Evolutionary conservation across 495 filamentous ascomycete genomes (phyloP), one percentile per base, ranked within the genome.

Genomic region (Extremus antarcticus): DNA sequence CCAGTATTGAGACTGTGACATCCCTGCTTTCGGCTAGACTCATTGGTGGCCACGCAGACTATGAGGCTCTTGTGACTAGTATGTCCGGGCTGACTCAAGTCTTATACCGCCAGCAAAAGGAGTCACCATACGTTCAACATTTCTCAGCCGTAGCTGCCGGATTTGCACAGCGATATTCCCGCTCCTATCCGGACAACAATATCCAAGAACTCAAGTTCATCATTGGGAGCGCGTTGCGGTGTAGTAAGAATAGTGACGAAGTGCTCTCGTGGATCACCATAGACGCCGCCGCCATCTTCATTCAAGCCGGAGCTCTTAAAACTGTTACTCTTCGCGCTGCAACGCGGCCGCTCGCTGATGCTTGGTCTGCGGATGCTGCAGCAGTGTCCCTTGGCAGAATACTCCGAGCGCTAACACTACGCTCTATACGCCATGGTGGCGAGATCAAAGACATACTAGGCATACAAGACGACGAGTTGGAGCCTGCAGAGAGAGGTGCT

Each of bases 401-500:
- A 13, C 17, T 61, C 9, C 54, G 49, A 10, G 25, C 45, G n/a
- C 25, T 54, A 1, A 17, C 39, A 0, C 19, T 53, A 8, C 32
- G 25, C 16, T 7, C n/a, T 32, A 10, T 50, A 52, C 24, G 48
- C n/a, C 4, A 4, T 17, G 35, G 11, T 45, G 41, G 41, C n/a
- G 16, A 45, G 8, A 45, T 45, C 45, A 19, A 49, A 16, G 7
- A 24, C 3, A 21, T 13, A 21, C 17, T 29, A n/a, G 52, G 73
- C 25, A 78, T 77, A 52, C 75, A 82, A 45, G 66, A 74, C 16
- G 52, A 66, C 3, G 53, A 59, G 1, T 62, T 80, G 21, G 39
- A 58, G 2, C 16, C 56, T 16, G 57, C 65, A 21, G 63, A 71
- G 50, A 63, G 76, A 58, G 77, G 74, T 10, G 53, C 75, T 17